Evolutionary conservation across 345 rosid genomes (phyloP).

Genomic region (Brassica nigra): DNA sequence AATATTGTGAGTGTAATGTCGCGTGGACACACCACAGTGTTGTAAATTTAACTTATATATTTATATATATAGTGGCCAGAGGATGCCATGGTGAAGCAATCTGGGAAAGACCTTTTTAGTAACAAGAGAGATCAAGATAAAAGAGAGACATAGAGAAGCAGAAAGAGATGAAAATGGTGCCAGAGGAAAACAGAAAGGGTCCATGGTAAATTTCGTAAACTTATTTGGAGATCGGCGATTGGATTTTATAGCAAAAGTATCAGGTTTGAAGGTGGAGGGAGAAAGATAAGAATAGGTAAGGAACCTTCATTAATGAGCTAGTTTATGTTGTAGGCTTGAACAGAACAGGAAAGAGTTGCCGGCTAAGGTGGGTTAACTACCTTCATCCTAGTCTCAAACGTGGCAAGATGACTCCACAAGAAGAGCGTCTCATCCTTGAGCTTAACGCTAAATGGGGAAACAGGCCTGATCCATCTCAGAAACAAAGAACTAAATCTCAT

Average conservation of each 20-base stretch:
- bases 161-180: slow-evolving; percentile 51
- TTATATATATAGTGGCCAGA: slow-evolving; percentile 1
- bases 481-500: background rate
- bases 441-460: slow-evolving; percentile 94
- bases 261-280: slow-evolving; percentile 99
- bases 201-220: slow-evolving; percentile 91
- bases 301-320: slow-evolving; percentile 52
- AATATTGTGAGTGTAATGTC: slow-evolving; percentile 40
- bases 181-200: slow-evolving; percentile 75
- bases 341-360: slow-evolving; percentile 97
- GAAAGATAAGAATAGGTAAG: slow-evolving; percentile 67
- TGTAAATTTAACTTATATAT: slow-evolving; percentile 42
- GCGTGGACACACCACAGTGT: slow-evolving; percentile 33
- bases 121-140: slow-evolving; percentile 9
- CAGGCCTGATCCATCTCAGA: slow-evolving; percentile 54
- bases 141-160: slow-evolving; percentile 4
- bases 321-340: slow-evolving; percentile 88
- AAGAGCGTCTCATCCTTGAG: slow-evolving; percentile 80
- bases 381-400: slow-evolving; percentile 92
- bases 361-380: slow-evolving; percentile 97
- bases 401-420: slow-evolving; percentile 87
- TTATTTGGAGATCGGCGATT: slow-evolving; percentile 92
- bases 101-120: slow-evolving; percentile 13
- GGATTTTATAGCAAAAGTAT: slow-evolving; percentile 95
- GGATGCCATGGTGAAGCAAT: slow-evolving; percentile 25